Percentiles rank a stretch among this genome's conserved stretches.
Conservation (phyloP, 75 land plant genomes). For the Cryptomeria japonica region DNA sequence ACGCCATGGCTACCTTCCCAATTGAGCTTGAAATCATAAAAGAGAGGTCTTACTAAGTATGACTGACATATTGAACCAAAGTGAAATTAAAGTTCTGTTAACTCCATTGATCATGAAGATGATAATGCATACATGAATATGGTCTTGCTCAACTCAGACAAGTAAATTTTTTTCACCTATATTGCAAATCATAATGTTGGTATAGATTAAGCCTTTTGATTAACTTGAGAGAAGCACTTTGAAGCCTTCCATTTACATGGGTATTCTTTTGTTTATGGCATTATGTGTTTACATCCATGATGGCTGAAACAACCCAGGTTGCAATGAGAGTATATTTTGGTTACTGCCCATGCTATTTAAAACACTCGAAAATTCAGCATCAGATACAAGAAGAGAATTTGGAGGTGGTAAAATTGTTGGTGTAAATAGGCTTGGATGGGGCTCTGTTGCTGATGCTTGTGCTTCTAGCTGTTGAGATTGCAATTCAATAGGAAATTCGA, state of each 20-base stretch:
- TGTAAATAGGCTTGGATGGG: not conserved
- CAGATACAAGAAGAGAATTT: not conserved
- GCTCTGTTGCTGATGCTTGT: slow-evolving; percentile 1
- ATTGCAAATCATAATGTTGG: not conserved
- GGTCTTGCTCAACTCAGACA: not conserved
- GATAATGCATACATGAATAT: not conserved
- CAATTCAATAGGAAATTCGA: not conserved
- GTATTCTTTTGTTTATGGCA: not conserved
- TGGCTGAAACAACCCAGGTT: slow-evolving; percentile 6
- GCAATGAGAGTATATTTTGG: slow-evolving; percentile 7
- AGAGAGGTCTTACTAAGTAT: not conserved
- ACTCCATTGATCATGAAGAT: not conserved
- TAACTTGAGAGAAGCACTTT: not conserved
- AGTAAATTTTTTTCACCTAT: not conserved
- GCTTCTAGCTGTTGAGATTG: slow-evolving; percentile 5
- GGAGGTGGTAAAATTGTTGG: not conserved
- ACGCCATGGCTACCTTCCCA: not conserved
- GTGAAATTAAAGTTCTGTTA: not conserved
- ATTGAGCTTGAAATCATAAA: not conserved
- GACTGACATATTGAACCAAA: not conserved
- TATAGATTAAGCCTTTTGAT: not conserved
- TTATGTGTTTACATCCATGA: not conserved
- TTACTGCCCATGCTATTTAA: slow-evolving; percentile 5
- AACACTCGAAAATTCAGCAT: slow-evolving; percentile 6
- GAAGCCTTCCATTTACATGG: not conserved